Evolutionary conservation across 805 yeast genomes (phyloP), one percentile per base, ranked within the genome.

Genomic region (Cyberlindnera xishuangbannaensis): DNA sequence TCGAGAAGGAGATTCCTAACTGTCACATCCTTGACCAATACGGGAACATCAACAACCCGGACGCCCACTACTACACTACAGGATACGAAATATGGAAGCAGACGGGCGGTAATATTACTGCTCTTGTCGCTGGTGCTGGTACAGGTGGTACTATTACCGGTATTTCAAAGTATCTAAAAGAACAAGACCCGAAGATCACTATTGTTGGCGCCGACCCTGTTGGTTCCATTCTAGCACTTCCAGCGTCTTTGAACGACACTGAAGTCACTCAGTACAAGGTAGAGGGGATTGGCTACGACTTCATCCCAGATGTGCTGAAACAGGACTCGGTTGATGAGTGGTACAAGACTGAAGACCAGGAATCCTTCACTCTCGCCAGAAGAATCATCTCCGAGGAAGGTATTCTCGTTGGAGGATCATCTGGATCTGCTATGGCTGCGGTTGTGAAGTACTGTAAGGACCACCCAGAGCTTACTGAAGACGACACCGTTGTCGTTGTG

Each of bases 111-210:
- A 71, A 77, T 39, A 66, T 85, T 34, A 76, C 75, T 34, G 85
- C 79, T 41, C 66, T 85, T 28, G 82, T 85, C 34, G 95, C 95
- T 24, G 95, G 95, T 58, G 95, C 95, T 7, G 95, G 95, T 62
- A 84, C 95, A 37, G 95, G 95, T 61, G 95, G 95, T 62, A 84
- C 95, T 34, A 79, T 84, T 54, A 65, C 83, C 33, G 95, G 95
- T 64, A 82, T 83, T 47, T 75, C 92, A 36, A 69, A 67, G 47
- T 85, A 78, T 49, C 67, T 84, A 56, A 83, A 83, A 64, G 83
- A 76, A 56, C 71, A 79, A 58, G 71, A 82, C 58, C 62, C 76
- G 17, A 61, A 73, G 12, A 65, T 84, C 42, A 57, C 66, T 38
- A 72, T 84, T 27, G 69, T 79, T 31, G 95, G 81, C 46, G 95